Conservation (phyloP, 2,329 filamentous ascomycete genomes). For the Penicillium sp. region DNA sequence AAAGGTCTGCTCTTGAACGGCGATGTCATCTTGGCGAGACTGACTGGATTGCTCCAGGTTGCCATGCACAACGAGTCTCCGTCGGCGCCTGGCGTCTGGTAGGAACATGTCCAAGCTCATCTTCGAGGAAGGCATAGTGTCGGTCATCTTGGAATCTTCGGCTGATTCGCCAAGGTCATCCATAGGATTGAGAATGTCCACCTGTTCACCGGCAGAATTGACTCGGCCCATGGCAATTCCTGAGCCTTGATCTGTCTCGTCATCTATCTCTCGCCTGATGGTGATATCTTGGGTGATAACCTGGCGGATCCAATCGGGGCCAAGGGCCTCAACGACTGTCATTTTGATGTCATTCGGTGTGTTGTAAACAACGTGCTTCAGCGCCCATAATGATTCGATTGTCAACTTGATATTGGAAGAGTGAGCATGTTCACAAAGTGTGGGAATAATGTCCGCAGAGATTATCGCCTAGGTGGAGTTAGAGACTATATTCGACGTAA, state of each 20-base stretch:
- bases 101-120: slow-evolving; percentile 38
- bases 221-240: slow-evolving; percentile 53
- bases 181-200: slow-evolving; percentile 58
- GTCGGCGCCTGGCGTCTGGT: slow-evolving; percentile 39
- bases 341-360: slow-evolving; percentile 71
- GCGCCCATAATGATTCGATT: slow-evolving; percentile 84
- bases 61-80: slow-evolving; percentile 53
- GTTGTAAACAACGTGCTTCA: slow-evolving; percentile 83
- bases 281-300: slow-evolving; percentile 63
- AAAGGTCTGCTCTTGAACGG: slow-evolving; percentile 86
- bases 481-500: slow-evolving; percentile 4
- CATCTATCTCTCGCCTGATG: slow-evolving; percentile 29
- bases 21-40: slow-evolving; percentile 72
- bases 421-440: slow-evolving; percentile 80
- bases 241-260: slow-evolving; percentile 31
- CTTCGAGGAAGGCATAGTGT: slow-evolving; percentile 43
- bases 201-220: slow-evolving; percentile 60
- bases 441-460: slow-evolving; percentile 69
- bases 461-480: slow-evolving; percentile 60
- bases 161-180: slow-evolving; percentile 29
- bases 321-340: slow-evolving; percentile 72
- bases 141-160: slow-evolving; percentile 35
- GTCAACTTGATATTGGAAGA: slow-evolving; percentile 75
- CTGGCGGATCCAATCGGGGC: slow-evolving; percentile 75
- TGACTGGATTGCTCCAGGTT: slow-evolving; percentile 68